Evolutionary conservation across 1,284 basidiomycete genomes (phyloP), one percentile per base, ranked within the genome.

Genomic region (Puccinia polysora): DNA sequence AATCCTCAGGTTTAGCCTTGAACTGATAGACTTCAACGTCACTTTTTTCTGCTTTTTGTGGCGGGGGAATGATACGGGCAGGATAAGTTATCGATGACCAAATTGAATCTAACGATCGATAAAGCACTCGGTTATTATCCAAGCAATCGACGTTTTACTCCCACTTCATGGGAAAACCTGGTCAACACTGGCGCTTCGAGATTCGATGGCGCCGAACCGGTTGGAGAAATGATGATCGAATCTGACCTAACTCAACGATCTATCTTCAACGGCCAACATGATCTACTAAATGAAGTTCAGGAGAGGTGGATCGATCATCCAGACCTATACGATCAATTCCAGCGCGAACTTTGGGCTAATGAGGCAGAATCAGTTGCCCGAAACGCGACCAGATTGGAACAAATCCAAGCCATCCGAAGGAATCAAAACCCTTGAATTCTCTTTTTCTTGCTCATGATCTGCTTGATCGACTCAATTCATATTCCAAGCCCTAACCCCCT

Each of bases 51-150:
- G 20, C 5, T 56, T 56, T 56, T n/a, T 25, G 23, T 56, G 32
- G 47, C 2, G 28, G 53, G 23, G 20, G 3, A 59, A n/a, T n/a
- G n/a, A n/a, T n/a, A n/a, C n/a, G n/a, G 4, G 28, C 23, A 70
- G 88, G 93, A 97, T 80, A 96, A 94, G 80, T 83, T 86, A 65
- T 94, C 91, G 2, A 97, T 97, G 93, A 82, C 95, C 8, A 86
- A 90, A 75, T 84, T 97, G 1, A 87, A 87, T 18, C 85, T 86
- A 30, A 84, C 84, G 45, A 87, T 96, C 74, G 93, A 97, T 80
- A 87, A 90, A 75, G 90, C 90, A 1, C 89, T 90, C 0, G 93
- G 93, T 25, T 94, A 91, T 80, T 84, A 95, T 40, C 59, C 56
- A 90, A 90, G 78, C 82, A 91, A 15, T 89, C 89, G 1, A 83